Evolutionary conservation across 139 green algal species (phyloP), one percentile per base, ranked within the genome.

Genomic region (Astrephomene gubernaculifera): DNA sequence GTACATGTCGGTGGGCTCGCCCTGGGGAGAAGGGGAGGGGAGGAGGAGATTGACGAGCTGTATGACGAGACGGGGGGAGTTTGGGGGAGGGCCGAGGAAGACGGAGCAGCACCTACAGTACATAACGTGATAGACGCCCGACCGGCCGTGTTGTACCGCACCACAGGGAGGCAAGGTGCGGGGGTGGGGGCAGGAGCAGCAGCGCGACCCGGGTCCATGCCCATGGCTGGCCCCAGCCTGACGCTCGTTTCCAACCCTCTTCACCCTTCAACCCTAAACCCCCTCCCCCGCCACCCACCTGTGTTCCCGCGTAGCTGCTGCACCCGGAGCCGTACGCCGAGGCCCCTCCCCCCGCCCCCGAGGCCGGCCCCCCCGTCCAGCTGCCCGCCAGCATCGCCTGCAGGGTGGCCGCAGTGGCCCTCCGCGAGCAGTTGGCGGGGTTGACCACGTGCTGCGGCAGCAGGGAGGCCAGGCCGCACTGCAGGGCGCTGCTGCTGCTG

Each of bases 1-100:
- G 70, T 90, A 90, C 73, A 90, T 89, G 80, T 92, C 86, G 10
- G 87, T 87, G 24, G 39, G 78, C 68, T 89, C 83, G 21, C 87
- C 87, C 64, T 54, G 67, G 31, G 43, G 3, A 72, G 24, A 33
- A 39, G 68, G 43, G 39, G 43, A 67, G 61, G 78, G 33, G 27
- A 41, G 35, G 39, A n/a, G 36, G 39, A 45, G 54, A 72, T 14
- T n/a, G n/a, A n/a, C n/a, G 33, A 45, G 35, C 19, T 44, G 35
- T 35, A 72, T 8, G 65, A 27, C 35, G 14, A 19, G 65, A 25
- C n/a, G 5, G 61, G 8, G 61, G 61, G 61, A 65, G 54, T n/a
- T n/a, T n/a, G n/a, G n/a, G n/a, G n/a, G n/a, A n/a, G n/a, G n/a
- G n/a, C n/a, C n/a, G n/a, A n/a, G n/a, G n/a, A n/a, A n/a, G n/a